Evolutionary conservation across 495 filamentous ascomycete species (phyloP).

Genomic region (Glarea lozoyensis): DNA sequence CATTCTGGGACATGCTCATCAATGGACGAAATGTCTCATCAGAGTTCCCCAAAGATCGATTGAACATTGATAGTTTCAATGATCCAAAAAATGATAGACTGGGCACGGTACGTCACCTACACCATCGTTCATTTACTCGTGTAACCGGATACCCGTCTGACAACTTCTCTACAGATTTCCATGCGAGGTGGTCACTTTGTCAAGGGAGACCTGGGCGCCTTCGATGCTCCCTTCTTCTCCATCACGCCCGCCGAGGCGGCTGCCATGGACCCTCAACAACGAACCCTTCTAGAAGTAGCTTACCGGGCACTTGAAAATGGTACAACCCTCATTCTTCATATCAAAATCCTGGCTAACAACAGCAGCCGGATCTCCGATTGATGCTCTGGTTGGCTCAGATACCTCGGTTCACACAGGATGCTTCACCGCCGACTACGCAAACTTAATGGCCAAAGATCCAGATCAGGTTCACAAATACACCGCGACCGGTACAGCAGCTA

Average conservation of each 20-base stretch:
- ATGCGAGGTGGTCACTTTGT: slow-evolving; percentile 35
- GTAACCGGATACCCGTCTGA: too few relatives aligned
- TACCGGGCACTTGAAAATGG: slow-evolving; percentile 47
- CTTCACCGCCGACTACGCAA: slow-evolving; percentile 30
- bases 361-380: slow-evolving; percentile 33
- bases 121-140: background rate
- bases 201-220: slow-evolving; percentile 38
- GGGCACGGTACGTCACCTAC: background rate
- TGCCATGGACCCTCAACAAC: slow-evolving; percentile 50
- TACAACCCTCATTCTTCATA: background rate
- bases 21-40: slow-evolving; percentile 26
- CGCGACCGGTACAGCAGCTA: slow-evolving; percentile 30
- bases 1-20: slow-evolving; percentile 34
- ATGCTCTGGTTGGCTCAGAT: slow-evolving; percentile 18
- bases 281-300: slow-evolving; percentile 43
- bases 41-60: slow-evolving; percentile 32
- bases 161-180: background rate
- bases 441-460: slow-evolving; percentile 25
- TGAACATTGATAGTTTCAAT: slow-evolving; percentile 29
- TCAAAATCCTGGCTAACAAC: background rate
- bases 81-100: slow-evolving; percentile 22
- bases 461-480: slow-evolving; percentile 23
- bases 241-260: slow-evolving; percentile 46
- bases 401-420: slow-evolving; percentile 26
- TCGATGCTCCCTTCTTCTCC: slow-evolving; percentile 53